Percentiles rank a stretch among this genome's conserved stretches.
Conservation (phyloP, 805 yeast species). For the Myxozyma nipponensis region DNA sequence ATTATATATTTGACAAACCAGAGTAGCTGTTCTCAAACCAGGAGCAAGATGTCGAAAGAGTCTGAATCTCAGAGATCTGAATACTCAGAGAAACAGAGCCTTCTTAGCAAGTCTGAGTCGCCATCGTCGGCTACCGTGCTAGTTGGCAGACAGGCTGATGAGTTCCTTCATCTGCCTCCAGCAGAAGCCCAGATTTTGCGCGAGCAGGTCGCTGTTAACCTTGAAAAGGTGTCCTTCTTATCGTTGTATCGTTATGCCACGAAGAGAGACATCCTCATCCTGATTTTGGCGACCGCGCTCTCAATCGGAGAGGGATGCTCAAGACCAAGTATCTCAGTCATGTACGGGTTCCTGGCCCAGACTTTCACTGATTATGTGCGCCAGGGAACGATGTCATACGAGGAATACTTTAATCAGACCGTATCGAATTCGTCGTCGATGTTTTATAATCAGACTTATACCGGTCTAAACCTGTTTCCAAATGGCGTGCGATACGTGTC, state of each 20-base stretch:
- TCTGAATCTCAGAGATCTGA: neutral
- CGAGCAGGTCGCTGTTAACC: slow-evolving; percentile 12
- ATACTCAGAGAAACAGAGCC: neutral
- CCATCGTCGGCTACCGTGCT: neutral
- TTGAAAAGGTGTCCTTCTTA: slow-evolving; percentile 7
- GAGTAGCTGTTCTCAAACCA: too few species aligned
- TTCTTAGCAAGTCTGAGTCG: neutral
- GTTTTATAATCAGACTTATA: neutral
- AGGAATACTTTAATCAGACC: slow-evolving; percentile 9
- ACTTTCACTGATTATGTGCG: slow-evolving; percentile 13
- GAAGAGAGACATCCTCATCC: slow-evolving; percentile 3
- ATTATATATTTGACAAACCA: neutral
- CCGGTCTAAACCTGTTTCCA: neutral
- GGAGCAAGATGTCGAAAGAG: neutral
- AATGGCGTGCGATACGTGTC: slow-evolving; percentile 6
- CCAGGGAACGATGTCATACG: slow-evolving; percentile 26
- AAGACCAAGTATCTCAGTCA: slow-evolving; percentile 4
- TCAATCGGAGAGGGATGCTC: slow-evolving; percentile 7
- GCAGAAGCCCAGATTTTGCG: slow-evolving; percentile 15
- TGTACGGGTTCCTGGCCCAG: slow-evolving; percentile 14
- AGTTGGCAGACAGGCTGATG: slow-evolving; percentile 5
- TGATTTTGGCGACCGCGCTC: slow-evolving; percentile 3
- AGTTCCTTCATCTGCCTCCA: slow-evolving; percentile 16
- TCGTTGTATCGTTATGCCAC: slow-evolving; percentile 21
- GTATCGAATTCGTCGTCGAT: slow-evolving; percentile 6